Evolutionary conservation across 2,329 filamentous ascomycete species (phyloP), one percentile per base, ranked within the genome.

Genomic region (Albophoma yamanashiensis): DNA sequence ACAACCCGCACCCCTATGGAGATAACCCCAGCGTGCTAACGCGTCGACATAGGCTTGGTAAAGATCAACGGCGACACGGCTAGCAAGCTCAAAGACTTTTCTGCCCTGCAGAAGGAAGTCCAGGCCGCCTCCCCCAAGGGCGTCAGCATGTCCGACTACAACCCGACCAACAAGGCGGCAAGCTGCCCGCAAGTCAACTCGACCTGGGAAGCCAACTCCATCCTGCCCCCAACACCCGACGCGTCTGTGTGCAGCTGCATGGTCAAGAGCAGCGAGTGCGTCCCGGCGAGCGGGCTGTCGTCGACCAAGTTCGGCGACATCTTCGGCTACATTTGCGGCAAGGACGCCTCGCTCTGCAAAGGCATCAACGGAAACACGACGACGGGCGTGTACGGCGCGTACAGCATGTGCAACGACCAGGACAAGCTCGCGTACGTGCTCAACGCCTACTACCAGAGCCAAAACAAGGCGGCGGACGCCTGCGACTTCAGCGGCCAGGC

Each of bases 221-320:
- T 77, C 60, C 89, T 99, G 42, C 94, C 94, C 38, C 93, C 93
- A 14, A 85, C 84, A 15, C 92, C 92, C 63, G 90, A 97, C 77
- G 71, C 83, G 47, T 70, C 85, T 50, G 86, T 96, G 52, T 99
- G 94, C 82, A 74, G 80, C 61, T 99, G 94, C 84, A 96, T 97
- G 90, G 82, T 84, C 73, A 78, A 83, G 64, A 85, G 85, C 82
- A 74, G 96, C 60, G 78, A 78, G 61, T 99, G 94, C 77, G 81
- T 82, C 31, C 85, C 91, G 62, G 78, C 82, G 50, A 74, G 80
- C 56, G 74, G 75, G 66, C 76, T 91, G 27, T 76, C 82, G 64
- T 73, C 78, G 56, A 78, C 85, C 57, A 76, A 84, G 60, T 89
- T 85, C 68, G 83, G 82, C 57, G 76, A 81, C n/a, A 82, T 94